Evolutionary conservation across 306 rosid species (phyloP), one percentile per base, ranked within the genome.

Genomic region (Prunus mume): DNA sequence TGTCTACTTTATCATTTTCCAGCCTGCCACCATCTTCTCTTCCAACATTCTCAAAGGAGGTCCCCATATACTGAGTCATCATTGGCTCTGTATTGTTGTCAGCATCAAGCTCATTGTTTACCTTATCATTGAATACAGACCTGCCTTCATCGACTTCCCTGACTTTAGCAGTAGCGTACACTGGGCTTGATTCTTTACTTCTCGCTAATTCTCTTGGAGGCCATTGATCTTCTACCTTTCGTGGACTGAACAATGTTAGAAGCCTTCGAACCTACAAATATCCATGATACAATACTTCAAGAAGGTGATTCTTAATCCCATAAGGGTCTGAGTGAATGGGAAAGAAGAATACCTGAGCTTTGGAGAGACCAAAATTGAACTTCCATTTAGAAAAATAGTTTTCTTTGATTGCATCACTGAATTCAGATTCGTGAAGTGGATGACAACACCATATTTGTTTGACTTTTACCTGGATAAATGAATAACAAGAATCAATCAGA

Each of bases 281-380:
- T 49, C 54, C 46, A 69, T 65, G 65, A 76, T 14, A 66, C 30
- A 73, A 60, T 47, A 71, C 32, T 15, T 38, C 46, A 60, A 1
- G 11, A 62, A 64, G 22, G 73, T 50, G 50, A 46, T 17, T 25
- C 14, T 55, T 54, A 65, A 56, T 74, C 68, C 22, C 57, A 49
- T 67, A 50, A 5, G 30, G 70, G 67, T 77, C 74, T n/a, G 73
- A 77, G n/a, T 65, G 9, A 56, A 67, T 25, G 28, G 58, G 61
- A 71, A 58, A 80, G 78, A 74, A 62, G 61, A 86, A 56, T 6
- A 88, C 96, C 96, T 88, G 96, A 62, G 77, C 49, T 83, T 75
- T 82, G 50, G 93, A 91, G 52, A 91, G 85, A 76, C 96, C 96
- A 18, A 88, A 85, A 77, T 76, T 28, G 76, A 91, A 89, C 85